Conservation (phyloP, 1,284 basidiomycete species). For the Sphaerobolus stellatus region DNA sequence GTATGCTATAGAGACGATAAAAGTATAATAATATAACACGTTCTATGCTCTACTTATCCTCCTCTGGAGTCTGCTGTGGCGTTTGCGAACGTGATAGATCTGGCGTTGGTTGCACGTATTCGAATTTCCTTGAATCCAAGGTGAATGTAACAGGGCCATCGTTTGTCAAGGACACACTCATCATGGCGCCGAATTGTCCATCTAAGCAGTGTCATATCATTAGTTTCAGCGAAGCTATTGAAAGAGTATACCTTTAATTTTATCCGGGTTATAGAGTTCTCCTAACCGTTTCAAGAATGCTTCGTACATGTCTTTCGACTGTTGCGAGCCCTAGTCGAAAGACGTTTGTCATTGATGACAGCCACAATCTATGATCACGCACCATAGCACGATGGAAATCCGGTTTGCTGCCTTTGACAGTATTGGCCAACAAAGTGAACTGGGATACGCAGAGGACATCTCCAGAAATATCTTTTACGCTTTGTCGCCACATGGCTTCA, state of each 20-base stretch:
- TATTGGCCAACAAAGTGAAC: constrained; percentile 88
- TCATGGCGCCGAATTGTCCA: constrained; percentile 92
- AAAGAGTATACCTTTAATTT: constrained; percentile 66
- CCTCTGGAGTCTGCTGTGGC: no score
- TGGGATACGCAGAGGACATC: constrained; percentile 90
- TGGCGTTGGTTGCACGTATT: no score
- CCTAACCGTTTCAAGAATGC: constrained; percentile 70
- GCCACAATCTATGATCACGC: constrained; percentile 18
- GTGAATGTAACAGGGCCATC: constrained; percentile 88
- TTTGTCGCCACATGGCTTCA: constrained; percentile 77
- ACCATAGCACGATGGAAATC: constrained; percentile 94
- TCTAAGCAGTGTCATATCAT: constrained; percentile 44
- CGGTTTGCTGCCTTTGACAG: constrained; percentile 81
- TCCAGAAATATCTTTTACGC: constrained; percentile 79
- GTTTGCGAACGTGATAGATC: no score
- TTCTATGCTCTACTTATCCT: no score
- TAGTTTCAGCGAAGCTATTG: neutral
- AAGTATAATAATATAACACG: neutral
- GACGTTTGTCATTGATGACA: constrained; percentile 5
- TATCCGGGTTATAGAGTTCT: constrained; percentile 64
- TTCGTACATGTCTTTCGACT: constrained; percentile 70
- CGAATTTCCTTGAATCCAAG: constrained; percentile 73
- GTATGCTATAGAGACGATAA: constrained; percentile 53
- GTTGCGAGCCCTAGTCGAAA: constrained; percentile 53
- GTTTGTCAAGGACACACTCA: constrained; percentile 83